Evolutionary conservation across 75 land plant species (phyloP).

Genomic region (Selaginella tamariscina): DNA sequence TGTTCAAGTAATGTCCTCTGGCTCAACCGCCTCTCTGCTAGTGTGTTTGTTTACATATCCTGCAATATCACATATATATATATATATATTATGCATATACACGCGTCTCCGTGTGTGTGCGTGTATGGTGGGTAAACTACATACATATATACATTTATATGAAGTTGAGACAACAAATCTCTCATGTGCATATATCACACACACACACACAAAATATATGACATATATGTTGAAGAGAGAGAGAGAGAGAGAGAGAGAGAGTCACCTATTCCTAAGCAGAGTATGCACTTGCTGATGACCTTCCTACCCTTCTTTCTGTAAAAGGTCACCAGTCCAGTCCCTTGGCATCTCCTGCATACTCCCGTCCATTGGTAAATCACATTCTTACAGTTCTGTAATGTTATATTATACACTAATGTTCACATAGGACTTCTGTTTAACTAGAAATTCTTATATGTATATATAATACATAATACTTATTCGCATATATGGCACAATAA

Average conservation of each 20-base stretch:
- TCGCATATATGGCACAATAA: too few relatives aligned
- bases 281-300: slow-evolving; percentile 81
- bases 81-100: too few relatives aligned
- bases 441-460: too few relatives aligned
- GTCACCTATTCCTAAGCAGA: slow-evolving; percentile 78
- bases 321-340: slow-evolving; percentile 68
- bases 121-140: too few relatives aligned
- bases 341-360: slow-evolving; percentile 79
- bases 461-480: too few relatives aligned
- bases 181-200: too few relatives aligned
- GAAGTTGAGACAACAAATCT: too few relatives aligned
- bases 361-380: slow-evolving; percentile 97
- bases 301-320: slow-evolving; percentile 63
- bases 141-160: too few relatives aligned
- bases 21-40: neutral
- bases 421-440: too few relatives aligned
- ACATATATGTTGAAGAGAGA: neutral
- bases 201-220: neutral
- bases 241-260: neutral
- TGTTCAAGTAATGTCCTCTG: neutral
- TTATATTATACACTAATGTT: too few relatives aligned
- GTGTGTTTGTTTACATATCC: neutral
- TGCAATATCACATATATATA: too few relatives aligned
- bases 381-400: slow-evolving; percentile 66
- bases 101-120: too few relatives aligned